Evolutionary conservation across 768 basidiomycete genomes (phyloP).

Genomic region (Pisolithus microcarpus): DNA sequence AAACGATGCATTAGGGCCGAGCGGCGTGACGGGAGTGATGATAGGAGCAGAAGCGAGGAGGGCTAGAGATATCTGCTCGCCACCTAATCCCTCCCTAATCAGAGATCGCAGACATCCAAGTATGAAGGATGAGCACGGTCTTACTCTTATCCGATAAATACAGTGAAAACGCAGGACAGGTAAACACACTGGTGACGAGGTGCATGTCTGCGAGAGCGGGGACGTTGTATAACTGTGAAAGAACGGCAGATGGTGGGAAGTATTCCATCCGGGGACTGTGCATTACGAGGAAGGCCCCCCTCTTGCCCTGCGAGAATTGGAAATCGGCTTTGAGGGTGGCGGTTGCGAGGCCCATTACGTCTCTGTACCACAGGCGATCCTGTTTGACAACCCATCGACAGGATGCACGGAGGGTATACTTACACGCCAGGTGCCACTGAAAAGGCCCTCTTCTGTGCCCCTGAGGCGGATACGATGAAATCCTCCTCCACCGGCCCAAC

Average conservation of each 20-base stretch:
- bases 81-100: constrained; percentile 8
- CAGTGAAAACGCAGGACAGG: constrained; percentile 29
- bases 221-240: constrained; percentile 18
- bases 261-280: constrained; percentile 17
- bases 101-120: not conserved
- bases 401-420: not conserved
- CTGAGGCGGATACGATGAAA: constrained; percentile 18
- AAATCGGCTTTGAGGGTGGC: constrained; percentile 30
- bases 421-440: constrained; percentile 15
- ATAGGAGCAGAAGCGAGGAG: constrained; percentile 13
- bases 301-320: constrained; percentile 26
- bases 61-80: constrained; percentile 19
- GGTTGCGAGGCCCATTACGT: constrained; percentile 19
- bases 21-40: not conserved
- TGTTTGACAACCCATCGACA: too few species aligned
- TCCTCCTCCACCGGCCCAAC: constrained; percentile 14
- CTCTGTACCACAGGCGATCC: too few species aligned
- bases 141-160: constrained; percentile 26
- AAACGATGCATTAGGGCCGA: constrained; percentile 11
- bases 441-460: constrained; percentile 11
- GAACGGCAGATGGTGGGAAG: constrained; percentile 15
- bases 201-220: constrained; percentile 22
- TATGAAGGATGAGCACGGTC: not conserved
- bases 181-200: constrained; percentile 27
- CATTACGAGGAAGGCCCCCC: constrained; percentile 32